These are phyloP conservation scores for Alternaria gansuensis DNA, from an alignment of 2,329 filamentous ascomycete genomes.

Conservation along the genomic window DNA sequence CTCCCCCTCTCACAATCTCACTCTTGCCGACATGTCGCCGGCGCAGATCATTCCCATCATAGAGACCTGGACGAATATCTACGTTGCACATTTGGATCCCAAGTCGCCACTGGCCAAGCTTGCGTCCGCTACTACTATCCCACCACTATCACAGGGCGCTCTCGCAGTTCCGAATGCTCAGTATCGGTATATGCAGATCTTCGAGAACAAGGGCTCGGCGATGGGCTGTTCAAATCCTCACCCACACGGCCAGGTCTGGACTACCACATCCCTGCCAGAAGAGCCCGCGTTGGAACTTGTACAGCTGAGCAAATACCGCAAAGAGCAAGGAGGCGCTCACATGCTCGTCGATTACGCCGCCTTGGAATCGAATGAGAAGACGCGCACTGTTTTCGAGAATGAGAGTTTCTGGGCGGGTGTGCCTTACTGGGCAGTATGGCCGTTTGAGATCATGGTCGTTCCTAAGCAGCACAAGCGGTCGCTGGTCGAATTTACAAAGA, in stretches of 20 bases:
- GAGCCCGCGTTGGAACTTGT: constrained; percentile 82
- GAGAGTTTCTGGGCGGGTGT: constrained; percentile 84
- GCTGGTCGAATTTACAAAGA: constrained; percentile 78
- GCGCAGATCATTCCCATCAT: constrained; percentile 82
- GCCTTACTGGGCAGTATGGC: constrained; percentile 98
- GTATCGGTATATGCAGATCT: constrained; percentile 98
- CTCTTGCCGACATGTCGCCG: constrained; percentile 86
- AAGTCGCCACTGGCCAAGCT: constrained; percentile 68
- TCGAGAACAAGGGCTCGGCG: constrained; percentile 96
- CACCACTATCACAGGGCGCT: constrained; percentile 58
- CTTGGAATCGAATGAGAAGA: constrained; percentile 80
- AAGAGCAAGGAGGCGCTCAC: constrained; percentile 75
- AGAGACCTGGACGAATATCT: constrained; percentile 90
- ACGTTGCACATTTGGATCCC: constrained; percentile 79
- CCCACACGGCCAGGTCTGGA: constrained; percentile 97
- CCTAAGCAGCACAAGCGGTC: constrained; percentile 84
- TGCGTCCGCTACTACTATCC: constrained; percentile 58
- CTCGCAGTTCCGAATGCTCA: constrained; percentile 70
- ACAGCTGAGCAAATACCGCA: constrained; percentile 80
- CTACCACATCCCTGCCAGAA: constrained; percentile 87
- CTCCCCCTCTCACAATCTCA: constrained; percentile 87
- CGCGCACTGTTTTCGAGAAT: constrained; percentile 90
- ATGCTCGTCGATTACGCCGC: constrained; percentile 87
- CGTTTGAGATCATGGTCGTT: constrained; percentile 92
- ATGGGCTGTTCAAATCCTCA: constrained; percentile 99